Evolutionary conservation across 2,329 filamentous ascomycete species (phyloP).

Genomic region (Fusarium pseudograminearum): DNA sequence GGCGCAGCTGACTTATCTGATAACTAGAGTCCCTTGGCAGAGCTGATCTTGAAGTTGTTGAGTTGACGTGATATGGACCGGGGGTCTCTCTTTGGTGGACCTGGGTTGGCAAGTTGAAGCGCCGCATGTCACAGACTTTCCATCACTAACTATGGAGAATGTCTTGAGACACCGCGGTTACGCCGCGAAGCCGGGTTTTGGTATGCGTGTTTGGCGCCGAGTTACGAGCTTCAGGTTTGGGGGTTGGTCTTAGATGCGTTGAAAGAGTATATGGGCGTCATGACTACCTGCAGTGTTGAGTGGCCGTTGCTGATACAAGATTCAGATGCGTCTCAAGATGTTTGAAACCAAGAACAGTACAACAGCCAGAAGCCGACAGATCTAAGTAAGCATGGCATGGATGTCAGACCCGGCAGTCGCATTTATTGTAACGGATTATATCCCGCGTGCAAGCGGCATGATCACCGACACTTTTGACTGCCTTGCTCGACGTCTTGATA

Average conservation of each 20-base stretch:
- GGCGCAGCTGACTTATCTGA: constrained; percentile 10
- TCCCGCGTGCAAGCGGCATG: constrained; percentile 43
- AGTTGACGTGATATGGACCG: constrained; percentile 28
- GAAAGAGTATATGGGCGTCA: constrained; percentile 1
- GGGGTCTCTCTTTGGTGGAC: constrained; percentile 24
- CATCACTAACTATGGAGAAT: constrained; percentile 34
- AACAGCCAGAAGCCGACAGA: not conserved
- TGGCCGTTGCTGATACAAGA: constrained; percentile 1
- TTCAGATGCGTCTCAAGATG: constrained; percentile 10
- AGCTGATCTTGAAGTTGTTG: constrained; percentile 34
- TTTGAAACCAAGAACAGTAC: not conserved
- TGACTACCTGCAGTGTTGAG: not conserved
- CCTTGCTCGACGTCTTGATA: constrained; percentile 28
- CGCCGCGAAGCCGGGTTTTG: constrained; percentile 30
- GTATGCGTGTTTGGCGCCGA: constrained; percentile 27
- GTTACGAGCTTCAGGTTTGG: constrained; percentile 8
- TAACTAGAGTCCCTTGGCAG: constrained; percentile 20
- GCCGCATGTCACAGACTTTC: constrained; percentile 30
- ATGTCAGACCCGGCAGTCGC: constrained; percentile 8
- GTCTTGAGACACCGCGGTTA: constrained; percentile 40
- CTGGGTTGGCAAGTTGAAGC: constrained; percentile 36
- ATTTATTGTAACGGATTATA: constrained; percentile 31
- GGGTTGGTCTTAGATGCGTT: not conserved
- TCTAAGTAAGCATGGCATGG: not conserved
- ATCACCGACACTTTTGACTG: constrained; percentile 32